Percentiles rank a stretch among this genome's conserved stretches.
Evolutionary conservation across 805 yeast species (phyloP).

Genomic region (Saccharomycopsis guyanensis): DNA sequence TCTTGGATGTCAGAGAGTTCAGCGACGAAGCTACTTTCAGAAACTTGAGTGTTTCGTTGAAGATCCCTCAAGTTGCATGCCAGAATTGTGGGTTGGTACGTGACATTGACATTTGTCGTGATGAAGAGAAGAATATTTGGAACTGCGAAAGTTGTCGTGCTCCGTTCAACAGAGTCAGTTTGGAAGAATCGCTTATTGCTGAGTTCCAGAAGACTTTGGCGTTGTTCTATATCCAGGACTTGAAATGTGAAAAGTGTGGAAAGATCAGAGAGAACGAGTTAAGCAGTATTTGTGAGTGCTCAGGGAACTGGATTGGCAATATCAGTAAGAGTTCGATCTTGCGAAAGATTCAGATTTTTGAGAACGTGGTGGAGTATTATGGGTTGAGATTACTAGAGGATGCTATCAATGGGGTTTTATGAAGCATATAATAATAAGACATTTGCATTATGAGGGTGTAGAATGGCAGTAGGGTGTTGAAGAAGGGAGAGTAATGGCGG

Average conservation of each 20-base stretch:
- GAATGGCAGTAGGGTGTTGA: too few relatives aligned
- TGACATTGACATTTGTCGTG: slow-evolving; percentile 79
- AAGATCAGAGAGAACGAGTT: slow-evolving; percentile 59
- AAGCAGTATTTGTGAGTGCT: slow-evolving; percentile 73
- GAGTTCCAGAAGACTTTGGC: slow-evolving; percentile 49
- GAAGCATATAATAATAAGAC: neutral
- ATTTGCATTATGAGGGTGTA: too few relatives aligned
- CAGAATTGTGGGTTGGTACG: slow-evolving; percentile 66
- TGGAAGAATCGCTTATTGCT: slow-evolving; percentile 75
- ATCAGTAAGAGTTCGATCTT: slow-evolving; percentile 38
- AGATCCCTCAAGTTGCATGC: slow-evolving; percentile 65
- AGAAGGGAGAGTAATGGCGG: too few relatives aligned
- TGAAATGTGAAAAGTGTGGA: slow-evolving; percentile 71
- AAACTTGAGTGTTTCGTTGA: slow-evolving; percentile 68
- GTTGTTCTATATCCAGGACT: slow-evolving; percentile 70
- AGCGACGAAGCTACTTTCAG: slow-evolving; percentile 62
- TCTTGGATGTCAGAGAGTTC: slow-evolving; percentile 81
- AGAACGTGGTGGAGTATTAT: slow-evolving; percentile 51
- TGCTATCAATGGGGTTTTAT: slow-evolving; percentile 1
- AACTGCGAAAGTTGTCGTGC: slow-evolving; percentile 59
- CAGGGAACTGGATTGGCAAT: slow-evolving; percentile 75
- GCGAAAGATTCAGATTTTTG: slow-evolving; percentile 40
- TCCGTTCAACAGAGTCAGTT: slow-evolving; percentile 52
- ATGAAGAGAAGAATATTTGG: slow-evolving; percentile 43
- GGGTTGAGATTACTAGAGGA: slow-evolving; percentile 49